Base-by-base conservation (phyloP, 352 stramenopile genomes). In the Pythium scleroteichum region DNA sequence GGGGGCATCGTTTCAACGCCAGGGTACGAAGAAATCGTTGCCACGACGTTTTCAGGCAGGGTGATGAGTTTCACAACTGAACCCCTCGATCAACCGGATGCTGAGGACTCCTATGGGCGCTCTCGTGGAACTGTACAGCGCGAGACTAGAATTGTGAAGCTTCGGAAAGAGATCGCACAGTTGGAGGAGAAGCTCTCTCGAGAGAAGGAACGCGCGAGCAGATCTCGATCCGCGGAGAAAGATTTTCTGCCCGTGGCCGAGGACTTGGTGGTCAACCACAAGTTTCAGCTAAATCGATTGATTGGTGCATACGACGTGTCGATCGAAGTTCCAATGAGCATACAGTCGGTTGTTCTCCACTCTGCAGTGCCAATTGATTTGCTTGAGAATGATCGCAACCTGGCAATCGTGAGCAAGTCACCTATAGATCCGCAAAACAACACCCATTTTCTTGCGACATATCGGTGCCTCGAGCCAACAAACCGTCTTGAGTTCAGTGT, bases 11-110 rank as follows among this genome's bases (percentile, higher is more conserved):
- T 94, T 4, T 83, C 79, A 16, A 93, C 84, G 0, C 79, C 79
- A 0, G 85, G 80, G 5, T 92, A 74, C 45, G 79, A 93, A 16
- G 85, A 96, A 53, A 42, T 96, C 29, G 69, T 96, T 2, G 75
- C 80, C 10, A 85, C 75, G 3, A 94, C 87, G 6, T 96, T 94
- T 57, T 90, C 82, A 2, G 87, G 87, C 0, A 77, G 82, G 35
- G 69, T 96, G 0, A 66, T 94, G 41, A 92, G 79, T 54, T 93
- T 94, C 50, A 96, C 81, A 27, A 90, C 87, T 5, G 85, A 94
- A 54, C 83, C 85, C 6, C 73, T 94, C 14, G 84, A 93, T 33
- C 76, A 93, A 33, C 70, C 75, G 1, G 87, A 94, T 46, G 59
- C 57, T 1, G 82, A 91, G 23, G 87, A 96, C 58, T 74, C 71